Base-by-base conservation (phyloP, 331 rosid genomes). In the Saraca asoca region DNA sequence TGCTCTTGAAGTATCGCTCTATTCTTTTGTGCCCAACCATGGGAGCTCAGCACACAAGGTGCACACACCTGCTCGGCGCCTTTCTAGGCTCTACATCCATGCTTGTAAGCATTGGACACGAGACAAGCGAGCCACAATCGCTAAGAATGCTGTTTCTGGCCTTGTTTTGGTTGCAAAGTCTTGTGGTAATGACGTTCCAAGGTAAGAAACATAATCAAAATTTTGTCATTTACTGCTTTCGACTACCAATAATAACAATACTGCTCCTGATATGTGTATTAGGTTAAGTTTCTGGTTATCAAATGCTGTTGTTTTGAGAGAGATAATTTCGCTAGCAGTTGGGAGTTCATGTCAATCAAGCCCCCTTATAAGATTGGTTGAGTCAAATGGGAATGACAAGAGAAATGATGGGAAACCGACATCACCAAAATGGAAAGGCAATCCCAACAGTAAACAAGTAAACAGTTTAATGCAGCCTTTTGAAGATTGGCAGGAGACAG, bases 61-160 rank as follows among this genome's bases (percentile, higher is more conserved):
- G 72, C 98, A 93, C 80, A 88, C 98, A n/a, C 97, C 98, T 29
- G 96, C 98, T 77, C 85, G 97, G 13, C 98, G 97, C 60, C 91
- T 93, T 64, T 90, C 95, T 67, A 86, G 98, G 78, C 85, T 93
- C 73, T 90, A 88, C 35, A 74, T 90, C 59, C 85, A 90, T 77
- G 96, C 98, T 45, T 86, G 90, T 73, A 88, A 88, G 80, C 89
- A 90, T 73, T 90, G 91, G 91, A 72, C 81, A 58, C 88, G 69
- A 58, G 77, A 71, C 65, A 81, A 76, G 73, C 85, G 87, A 74
- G 97, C 92, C 7, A 81, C 87, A 3, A 68, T 93, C 75, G 95
- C 95, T 44, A 93, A 74, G 66, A 90, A 86, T 64, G 77, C 85
- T 41, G 87, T 85, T 62, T 93, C 97, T 46, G 98, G 98, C 44